Conservation (phyloP, 2,329 filamentous ascomycete genomes). For the Exophiala sp. region DNA sequence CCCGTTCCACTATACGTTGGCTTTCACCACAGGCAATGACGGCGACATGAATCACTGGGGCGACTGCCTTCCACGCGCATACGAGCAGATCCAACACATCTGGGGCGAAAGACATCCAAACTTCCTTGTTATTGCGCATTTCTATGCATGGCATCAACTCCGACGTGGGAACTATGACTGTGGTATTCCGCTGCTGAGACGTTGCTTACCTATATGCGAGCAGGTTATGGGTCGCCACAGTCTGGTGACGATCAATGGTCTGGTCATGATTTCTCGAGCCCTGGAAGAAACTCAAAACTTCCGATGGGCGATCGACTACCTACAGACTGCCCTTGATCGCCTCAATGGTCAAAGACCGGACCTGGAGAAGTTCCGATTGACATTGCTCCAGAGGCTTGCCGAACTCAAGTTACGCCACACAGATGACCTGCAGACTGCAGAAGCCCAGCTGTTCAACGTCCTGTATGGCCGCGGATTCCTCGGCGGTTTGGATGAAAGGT, state of each 20-base stretch:
- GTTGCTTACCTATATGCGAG: conserved; percentile 14
- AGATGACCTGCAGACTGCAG: neutral
- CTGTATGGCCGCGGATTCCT: neutral
- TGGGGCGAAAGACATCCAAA: conserved; percentile 20
- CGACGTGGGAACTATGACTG: neutral
- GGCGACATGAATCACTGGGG: conserved; percentile 8
- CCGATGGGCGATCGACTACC: neutral
- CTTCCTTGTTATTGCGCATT: conserved; percentile 16
- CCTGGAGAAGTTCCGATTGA: conserved; percentile 1
- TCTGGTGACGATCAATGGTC: conserved; percentile 22
- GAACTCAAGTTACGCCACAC: neutral
- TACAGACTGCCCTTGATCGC: neutral
- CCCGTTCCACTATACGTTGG: conserved; percentile 16
- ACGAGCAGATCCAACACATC: conserved; percentile 9
- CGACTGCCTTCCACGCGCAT: conserved; percentile 1
- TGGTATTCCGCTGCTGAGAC: conserved; percentile 9
- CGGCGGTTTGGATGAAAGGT: neutral
- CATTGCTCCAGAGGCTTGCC: neutral
- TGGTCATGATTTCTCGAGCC: conserved; percentile 15
- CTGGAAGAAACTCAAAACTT: conserved; percentile 1
- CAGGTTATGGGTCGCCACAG: conserved; percentile 19
- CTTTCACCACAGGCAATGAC: conserved; percentile 3
- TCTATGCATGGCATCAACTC: conserved; percentile 20
- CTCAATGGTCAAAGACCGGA: neutral
- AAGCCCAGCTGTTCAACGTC: neutral